phyloP scores from a whole-genome alignment of 2,329 filamentous ascomycete species.

The Alternaria atra region DNA sequence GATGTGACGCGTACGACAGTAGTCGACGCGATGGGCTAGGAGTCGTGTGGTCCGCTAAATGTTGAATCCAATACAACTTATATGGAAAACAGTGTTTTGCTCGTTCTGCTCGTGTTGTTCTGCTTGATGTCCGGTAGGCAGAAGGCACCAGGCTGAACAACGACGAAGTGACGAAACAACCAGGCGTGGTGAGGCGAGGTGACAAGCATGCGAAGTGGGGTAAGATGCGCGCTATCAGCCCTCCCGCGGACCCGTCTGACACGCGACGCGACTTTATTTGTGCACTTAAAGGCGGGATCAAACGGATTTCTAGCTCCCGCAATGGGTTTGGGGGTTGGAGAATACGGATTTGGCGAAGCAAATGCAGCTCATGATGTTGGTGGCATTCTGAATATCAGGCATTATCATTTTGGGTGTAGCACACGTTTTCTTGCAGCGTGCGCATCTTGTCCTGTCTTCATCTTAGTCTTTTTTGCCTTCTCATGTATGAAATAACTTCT shows the following conservation, averaged over 20 bases:
- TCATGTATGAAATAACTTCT: not conserved
- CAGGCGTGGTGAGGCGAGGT: not conserved
- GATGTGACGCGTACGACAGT: not conserved
- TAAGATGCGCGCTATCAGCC: not conserved
- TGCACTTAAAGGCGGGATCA: not conserved
- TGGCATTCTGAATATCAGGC: not conserved
- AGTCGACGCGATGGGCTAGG: not conserved
- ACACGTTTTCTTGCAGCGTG: not conserved
- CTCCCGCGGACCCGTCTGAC: not conserved
- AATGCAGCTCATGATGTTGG: not conserved
- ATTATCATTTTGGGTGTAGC: not conserved
- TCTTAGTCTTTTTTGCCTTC: not conserved
- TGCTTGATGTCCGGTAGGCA: not conserved
- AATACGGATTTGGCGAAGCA: not conserved
- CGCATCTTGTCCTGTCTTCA: not conserved
- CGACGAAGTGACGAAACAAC: not conserved
- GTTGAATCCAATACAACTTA: too few species aligned
- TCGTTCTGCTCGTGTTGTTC: too few species aligned
- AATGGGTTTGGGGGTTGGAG: not conserved
- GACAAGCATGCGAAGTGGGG: conserved; percentile 10
- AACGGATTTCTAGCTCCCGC: not conserved
- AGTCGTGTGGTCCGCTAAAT: too few species aligned
- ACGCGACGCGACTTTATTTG: not conserved
- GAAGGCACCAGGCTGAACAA: not conserved
- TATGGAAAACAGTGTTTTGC: too few species aligned